phyloP scores from a whole-genome alignment of 495 filamentous ascomycete species.

The Immersiella caudata region DNA sequence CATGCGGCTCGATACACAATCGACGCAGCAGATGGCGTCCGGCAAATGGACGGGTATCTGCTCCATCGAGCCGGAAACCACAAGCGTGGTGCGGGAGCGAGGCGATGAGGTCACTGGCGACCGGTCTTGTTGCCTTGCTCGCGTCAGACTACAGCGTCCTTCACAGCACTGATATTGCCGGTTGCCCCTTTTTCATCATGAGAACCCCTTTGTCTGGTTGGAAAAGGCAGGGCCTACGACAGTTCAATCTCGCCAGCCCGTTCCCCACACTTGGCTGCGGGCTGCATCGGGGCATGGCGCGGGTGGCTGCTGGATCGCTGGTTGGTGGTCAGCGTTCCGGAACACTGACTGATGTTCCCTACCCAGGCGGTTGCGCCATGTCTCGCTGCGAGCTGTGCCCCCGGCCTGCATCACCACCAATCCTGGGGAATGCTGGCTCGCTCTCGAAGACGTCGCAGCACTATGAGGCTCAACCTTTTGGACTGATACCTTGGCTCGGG shows the following conservation, averaged over 20 bases:
- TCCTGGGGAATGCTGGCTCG: not conserved
- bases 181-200: not conserved
- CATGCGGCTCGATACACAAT: constrained; percentile 3
- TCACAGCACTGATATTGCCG: not conserved
- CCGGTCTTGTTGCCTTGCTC: not conserved
- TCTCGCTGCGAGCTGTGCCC: constrained; percentile 1
- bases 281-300: not conserved
- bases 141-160: not conserved
- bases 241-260: not conserved
- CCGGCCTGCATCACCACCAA: not conserved
- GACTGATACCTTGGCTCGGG: not conserved
- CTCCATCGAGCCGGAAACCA: not conserved
- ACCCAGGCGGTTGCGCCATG: not conserved
- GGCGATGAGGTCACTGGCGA: constrained; percentile 7
- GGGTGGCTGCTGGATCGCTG: constrained; percentile 9
- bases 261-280: not conserved
- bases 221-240: not conserved
- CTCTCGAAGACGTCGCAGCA: not conserved
- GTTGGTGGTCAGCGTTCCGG: not conserved
- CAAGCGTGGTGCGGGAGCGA: not conserved
- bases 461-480: constrained; percentile 3
- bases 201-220: not conserved
- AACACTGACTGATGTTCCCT: not conserved
- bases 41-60: constrained; percentile 1
- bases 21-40: not conserved